Conservation (phyloP, 495 filamentous ascomycete genomes). For the Penicillium canescens region DNA sequence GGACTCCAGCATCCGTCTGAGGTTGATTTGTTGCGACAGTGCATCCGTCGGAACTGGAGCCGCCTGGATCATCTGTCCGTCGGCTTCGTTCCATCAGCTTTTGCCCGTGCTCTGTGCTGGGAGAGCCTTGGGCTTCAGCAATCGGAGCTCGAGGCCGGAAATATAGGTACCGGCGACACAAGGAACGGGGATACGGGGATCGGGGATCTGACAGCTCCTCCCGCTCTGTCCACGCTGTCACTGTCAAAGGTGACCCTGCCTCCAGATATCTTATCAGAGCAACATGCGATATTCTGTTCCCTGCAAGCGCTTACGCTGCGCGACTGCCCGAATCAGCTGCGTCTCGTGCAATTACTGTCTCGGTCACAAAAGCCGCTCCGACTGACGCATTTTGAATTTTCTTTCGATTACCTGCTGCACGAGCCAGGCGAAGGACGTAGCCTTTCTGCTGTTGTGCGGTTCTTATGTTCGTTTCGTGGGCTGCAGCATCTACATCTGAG, state of each 20-base stretch:
- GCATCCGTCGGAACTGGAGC: conserved; percentile 2
- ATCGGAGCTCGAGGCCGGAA: not conserved
- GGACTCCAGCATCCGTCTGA: conserved; percentile 9
- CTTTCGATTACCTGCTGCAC: not conserved
- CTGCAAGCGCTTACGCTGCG: not conserved
- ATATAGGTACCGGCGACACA: too few species aligned
- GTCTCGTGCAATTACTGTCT: not conserved
- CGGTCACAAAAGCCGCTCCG: not conserved
- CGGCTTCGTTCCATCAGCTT: not conserved
- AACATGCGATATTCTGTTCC: not conserved
- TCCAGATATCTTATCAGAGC: not conserved
- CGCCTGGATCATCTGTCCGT: conserved; percentile 2
- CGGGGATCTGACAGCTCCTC: not conserved
- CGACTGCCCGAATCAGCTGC: not conserved
- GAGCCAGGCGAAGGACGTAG: not conserved
- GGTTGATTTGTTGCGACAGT: conserved; percentile 3
- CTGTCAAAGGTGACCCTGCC: not conserved
- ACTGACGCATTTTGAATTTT: not conserved
- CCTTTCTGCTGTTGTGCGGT: not conserved
- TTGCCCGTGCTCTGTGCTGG: not conserved
- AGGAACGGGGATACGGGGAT: too few species aligned
- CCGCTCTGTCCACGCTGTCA: not conserved
- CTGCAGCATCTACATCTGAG: conserved; percentile 3
- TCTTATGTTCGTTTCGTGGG: not conserved
- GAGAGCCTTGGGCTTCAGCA: not conserved